Evolutionary conservation across 1,284 basidiomycete species (phyloP).

Genomic region (Trametes polyzona): DNA sequence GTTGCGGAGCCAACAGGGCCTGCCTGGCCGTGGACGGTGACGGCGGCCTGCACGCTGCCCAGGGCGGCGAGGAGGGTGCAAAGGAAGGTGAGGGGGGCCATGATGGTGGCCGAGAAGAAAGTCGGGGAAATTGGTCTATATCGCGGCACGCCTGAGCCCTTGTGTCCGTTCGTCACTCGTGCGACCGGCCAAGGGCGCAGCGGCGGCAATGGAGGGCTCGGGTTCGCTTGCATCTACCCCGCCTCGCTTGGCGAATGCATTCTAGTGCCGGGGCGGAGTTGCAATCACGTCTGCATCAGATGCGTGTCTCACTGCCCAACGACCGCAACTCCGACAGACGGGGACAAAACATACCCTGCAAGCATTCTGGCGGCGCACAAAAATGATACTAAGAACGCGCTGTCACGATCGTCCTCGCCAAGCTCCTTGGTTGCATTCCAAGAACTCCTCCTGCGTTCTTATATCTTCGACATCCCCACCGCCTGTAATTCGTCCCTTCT

Average conservation of each 20-base stretch:
- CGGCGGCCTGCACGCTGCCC: conserved; percentile 23
- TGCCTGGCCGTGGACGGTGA: conserved; percentile 33
- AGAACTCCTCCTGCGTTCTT: conserved; percentile 3
- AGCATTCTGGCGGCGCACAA: background rate
- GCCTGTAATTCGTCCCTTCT: background rate
- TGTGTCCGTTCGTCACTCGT: background rate
- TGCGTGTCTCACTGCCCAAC: background rate
- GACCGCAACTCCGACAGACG: background rate
- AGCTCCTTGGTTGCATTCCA: conserved; percentile 16
- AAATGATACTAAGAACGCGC: background rate
- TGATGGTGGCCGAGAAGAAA: conserved; percentile 3
- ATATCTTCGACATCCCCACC: background rate
- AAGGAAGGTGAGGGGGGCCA: conserved; percentile 32
- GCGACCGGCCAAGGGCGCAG: conserved; percentile 3
- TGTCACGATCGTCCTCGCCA: conserved; percentile 7
- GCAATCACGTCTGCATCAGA: too few species aligned
- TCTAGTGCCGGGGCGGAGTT: too few species aligned
- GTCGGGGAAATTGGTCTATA: background rate
- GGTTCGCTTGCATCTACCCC: too few species aligned
- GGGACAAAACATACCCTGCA: background rate
- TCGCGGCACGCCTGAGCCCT: too few species aligned
- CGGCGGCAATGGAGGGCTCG: too few species aligned
- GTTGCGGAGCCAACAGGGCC: conserved; percentile 19
- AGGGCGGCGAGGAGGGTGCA: conserved; percentile 21
- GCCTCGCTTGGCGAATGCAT: too few species aligned